These are phyloP conservation scores for Yamadazyma nakazawae DNA, from an alignment of 805 yeast species.

Conservation along the genomic window DNA sequence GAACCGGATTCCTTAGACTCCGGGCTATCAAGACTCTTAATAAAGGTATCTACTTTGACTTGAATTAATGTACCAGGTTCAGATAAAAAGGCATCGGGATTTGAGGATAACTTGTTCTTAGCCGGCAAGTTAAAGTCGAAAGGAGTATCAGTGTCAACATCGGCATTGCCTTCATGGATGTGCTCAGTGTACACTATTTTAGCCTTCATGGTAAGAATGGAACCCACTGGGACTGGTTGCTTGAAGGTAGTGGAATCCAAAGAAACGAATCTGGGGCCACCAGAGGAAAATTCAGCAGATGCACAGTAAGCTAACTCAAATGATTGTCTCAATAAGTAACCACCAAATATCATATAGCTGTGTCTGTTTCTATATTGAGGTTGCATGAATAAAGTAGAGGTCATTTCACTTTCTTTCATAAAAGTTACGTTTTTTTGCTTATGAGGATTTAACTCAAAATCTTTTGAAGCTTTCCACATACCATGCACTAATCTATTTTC, in stretches of 20 bases:
- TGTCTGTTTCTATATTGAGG: slow-evolving; percentile 96
- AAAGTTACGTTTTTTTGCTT: slow-evolving; percentile 37
- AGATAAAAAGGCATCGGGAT: slow-evolving; percentile 57
- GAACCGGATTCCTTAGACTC: slow-evolving; percentile 74
- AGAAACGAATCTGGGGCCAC: slow-evolving; percentile 85
- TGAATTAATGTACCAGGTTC: slow-evolving; percentile 87
- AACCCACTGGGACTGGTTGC: slow-evolving; percentile 95
- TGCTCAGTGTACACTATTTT: slow-evolving; percentile 85
- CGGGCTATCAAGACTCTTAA: slow-evolving; percentile 62
- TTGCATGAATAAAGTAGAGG: slow-evolving; percentile 86
- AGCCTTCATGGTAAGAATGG: slow-evolving; percentile 80
- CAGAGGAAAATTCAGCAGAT: slow-evolving; percentile 82
- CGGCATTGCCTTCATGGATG: slow-evolving; percentile 28
- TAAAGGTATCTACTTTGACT: slow-evolving; percentile 82
- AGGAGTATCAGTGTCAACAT: slow-evolving; percentile 28
- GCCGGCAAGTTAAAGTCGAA: slow-evolving; percentile 54
- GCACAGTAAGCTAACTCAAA: slow-evolving; percentile 93
- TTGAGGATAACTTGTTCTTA: slow-evolving; percentile 51
- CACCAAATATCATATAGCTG: slow-evolving; percentile 93
- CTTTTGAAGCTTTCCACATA: slow-evolving; percentile 54
- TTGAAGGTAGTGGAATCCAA: slow-evolving; percentile 88
- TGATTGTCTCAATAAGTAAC: slow-evolving; percentile 86
- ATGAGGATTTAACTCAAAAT: slow-evolving; percentile 21
- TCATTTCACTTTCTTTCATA: slow-evolving; percentile 69
- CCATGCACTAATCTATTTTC: slow-evolving; percentile 76